Conservation (phyloP, 1,284 basidiomycete species). For the Neolentinus lepideus region DNA sequence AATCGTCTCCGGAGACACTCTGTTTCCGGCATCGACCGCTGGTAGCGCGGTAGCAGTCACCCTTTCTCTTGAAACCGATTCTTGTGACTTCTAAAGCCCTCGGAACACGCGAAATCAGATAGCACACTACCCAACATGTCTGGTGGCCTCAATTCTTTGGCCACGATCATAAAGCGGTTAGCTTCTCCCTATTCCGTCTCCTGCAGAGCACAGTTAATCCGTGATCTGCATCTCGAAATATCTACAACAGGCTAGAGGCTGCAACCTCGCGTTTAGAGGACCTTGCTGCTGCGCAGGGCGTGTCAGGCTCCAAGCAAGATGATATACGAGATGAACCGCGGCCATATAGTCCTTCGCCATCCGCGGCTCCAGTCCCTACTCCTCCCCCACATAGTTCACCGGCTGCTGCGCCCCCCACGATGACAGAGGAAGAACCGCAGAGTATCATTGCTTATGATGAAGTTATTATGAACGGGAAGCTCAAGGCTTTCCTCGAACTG, state of each 20-base stretch:
- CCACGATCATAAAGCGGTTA: constrained; percentile 81
- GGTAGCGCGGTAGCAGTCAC: not conserved
- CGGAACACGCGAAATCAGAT: not conserved
- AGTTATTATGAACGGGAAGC: constrained; percentile 59
- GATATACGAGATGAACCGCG: constrained; percentile 11
- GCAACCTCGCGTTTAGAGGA: constrained; percentile 95
- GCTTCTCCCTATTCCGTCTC: constrained; percentile 16
- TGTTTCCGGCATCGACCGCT: not conserved
- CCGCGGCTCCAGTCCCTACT: constrained; percentile 31
- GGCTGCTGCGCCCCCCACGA: too few species aligned
- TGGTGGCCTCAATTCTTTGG: constrained; percentile 59
- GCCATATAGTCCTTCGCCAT: constrained; percentile 21
- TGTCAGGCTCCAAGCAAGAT: constrained; percentile 8
- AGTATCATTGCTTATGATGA: constrained; percentile 74
- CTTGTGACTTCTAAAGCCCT: not conserved
- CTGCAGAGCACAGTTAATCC: constrained; percentile 6
- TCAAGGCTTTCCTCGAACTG: constrained; percentile 70
- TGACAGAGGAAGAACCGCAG: constrained; percentile 35
- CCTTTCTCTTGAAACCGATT: not conserved
- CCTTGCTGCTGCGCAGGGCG: constrained; percentile 51
- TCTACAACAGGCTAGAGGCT: constrained; percentile 69
- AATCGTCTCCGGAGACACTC: too few species aligned
- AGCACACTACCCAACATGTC: constrained; percentile 23
- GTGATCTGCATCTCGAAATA: constrained; percentile 1
- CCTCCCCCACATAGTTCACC: constrained; percentile 31